Conservation (phyloP, 352 stramenopile genomes). For the Ophiocytium majus region DNA sequence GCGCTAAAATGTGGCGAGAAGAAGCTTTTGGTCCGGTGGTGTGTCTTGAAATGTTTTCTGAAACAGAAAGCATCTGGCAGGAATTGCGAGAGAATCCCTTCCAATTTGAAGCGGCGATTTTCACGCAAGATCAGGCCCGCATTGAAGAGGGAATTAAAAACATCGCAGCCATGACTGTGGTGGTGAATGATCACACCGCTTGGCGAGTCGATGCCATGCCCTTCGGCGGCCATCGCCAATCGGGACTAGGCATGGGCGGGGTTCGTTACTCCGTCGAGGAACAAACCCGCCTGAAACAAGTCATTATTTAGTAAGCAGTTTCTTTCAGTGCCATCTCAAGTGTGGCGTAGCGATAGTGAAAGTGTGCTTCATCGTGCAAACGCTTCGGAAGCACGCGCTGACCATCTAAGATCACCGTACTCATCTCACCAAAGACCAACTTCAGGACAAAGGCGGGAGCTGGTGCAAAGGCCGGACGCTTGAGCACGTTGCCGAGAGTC, state of each 20-base stretch:
- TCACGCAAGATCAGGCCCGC: not conserved
- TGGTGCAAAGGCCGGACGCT: not conserved
- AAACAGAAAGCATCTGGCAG: not conserved
- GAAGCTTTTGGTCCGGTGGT: slow-evolving; percentile 13
- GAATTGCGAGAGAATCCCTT: not conserved
- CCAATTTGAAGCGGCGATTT: not conserved
- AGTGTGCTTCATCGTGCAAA: not conserved
- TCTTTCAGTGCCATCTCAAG: slow-evolving; percentile 14
- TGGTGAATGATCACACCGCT: slow-evolving; percentile 5
- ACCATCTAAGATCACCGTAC: not conserved
- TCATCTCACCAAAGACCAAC: not conserved
- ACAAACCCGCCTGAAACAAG: not conserved
- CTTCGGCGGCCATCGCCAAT: not conserved
- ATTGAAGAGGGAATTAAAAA: no score
- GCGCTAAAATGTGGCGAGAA: not conserved
- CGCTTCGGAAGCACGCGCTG: not conserved
- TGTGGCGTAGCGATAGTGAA: not conserved
- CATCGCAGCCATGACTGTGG: not conserved
- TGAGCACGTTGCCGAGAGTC: not conserved
- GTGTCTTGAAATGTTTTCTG: not conserved
- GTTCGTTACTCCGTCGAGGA: not conserved
- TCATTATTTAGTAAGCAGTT: slow-evolving; percentile 18
- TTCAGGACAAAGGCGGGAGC: not conserved
- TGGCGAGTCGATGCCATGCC: not conserved
- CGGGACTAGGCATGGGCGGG: not conserved